Base-by-base conservation (phyloP, 192 early-diverging fungal species). In the Geranomyces michiganensis region DNA sequence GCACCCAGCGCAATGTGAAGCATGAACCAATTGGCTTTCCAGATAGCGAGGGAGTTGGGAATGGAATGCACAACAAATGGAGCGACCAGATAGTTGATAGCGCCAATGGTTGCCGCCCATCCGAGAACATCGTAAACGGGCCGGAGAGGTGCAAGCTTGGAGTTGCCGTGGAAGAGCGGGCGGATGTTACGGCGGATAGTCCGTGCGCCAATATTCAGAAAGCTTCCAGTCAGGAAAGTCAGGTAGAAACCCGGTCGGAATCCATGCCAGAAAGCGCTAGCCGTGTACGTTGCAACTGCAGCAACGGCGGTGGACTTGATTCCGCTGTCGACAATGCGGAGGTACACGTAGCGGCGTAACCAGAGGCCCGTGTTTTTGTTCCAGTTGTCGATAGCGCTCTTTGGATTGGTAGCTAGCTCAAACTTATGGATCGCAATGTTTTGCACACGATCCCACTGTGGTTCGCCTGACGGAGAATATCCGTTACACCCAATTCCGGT, bases 231-330 rank as follows among this genome's bases (percentile, higher is more conserved):
- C 0, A 90, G 46, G 80, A 92, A 92, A 14, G 88, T 89, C n/a
- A 81, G 44, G 59, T 81, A 83, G 56, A 79, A 81, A 26, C 78
- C 81, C 12, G 92, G 90, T 69, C 91, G 90, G 78, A 96, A 96
- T 33, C 96, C 96, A 69, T 99, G 96, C 96, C 96, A 99, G 64
- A 96, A 85, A 15, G 96, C 93, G 32, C 91, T 93, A 4, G 90
- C 88, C 13, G 85, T 75, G 73, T 93, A 96, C 7, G 95, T 96
- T 27, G 84, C 70, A 30, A 95, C 62, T 0, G 89, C 89, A n/a
- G 92, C 88, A 7, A 78, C 22, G 0, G 79, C 76, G 33, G 78
- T 82, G 9, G 89, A 79, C 46, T 90, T 90, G 29, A 70, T 65
- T 14, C 82, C 88, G 0, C 74, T 72, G 14, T 70, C 62, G 0